Evolutionary conservation across 2,329 filamentous ascomycete genomes (phyloP).

Genomic region (Tolypocladium sp.): DNA sequence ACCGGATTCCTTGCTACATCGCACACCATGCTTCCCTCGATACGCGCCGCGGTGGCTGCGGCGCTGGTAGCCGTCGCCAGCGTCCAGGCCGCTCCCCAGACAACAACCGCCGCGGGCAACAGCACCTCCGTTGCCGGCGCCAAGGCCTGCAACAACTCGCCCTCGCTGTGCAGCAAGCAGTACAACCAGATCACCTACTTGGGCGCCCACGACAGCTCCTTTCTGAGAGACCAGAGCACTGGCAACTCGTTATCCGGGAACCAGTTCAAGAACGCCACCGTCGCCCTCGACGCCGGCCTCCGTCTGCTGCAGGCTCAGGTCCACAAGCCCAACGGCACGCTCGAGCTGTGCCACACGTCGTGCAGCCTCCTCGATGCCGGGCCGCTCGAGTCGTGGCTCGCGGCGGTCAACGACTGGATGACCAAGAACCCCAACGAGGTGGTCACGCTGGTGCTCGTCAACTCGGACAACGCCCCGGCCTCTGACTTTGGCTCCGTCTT

Average conservation of each 20-base stretch:
- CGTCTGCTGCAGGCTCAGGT: constrained; percentile 65
- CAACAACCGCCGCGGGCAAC: constrained; percentile 1
- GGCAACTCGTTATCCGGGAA: constrained; percentile 57
- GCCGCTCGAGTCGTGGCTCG: constrained; percentile 53
- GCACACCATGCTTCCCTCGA: constrained; percentile 11
- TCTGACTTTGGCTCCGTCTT: constrained; percentile 46
- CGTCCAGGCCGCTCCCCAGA: constrained; percentile 15
- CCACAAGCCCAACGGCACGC: constrained; percentile 48
- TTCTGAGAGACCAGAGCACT: constrained; percentile 55
- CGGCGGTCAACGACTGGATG: constrained; percentile 58
- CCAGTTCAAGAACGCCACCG: constrained; percentile 65
- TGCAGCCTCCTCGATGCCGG: constrained; percentile 64
- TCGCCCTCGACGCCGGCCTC: constrained; percentile 61
- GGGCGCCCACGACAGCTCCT: constrained; percentile 67
- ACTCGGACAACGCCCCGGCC: constrained; percentile 51
- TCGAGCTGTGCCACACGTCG: constrained; percentile 61
- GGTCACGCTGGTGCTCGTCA: constrained; percentile 65
- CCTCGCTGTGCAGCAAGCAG: constrained; percentile 56
- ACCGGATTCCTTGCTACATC: neutral
- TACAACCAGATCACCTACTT: constrained; percentile 74
- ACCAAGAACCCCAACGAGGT: constrained; percentile 63
- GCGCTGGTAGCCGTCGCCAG: constrained; percentile 11
- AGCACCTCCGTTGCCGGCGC: constrained; percentile 4
- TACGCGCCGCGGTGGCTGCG: constrained; percentile 11
- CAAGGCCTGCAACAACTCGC: constrained; percentile 71